Conservation (phyloP, 805 yeast species). For the Saccharomyces eubayanus region DNA sequence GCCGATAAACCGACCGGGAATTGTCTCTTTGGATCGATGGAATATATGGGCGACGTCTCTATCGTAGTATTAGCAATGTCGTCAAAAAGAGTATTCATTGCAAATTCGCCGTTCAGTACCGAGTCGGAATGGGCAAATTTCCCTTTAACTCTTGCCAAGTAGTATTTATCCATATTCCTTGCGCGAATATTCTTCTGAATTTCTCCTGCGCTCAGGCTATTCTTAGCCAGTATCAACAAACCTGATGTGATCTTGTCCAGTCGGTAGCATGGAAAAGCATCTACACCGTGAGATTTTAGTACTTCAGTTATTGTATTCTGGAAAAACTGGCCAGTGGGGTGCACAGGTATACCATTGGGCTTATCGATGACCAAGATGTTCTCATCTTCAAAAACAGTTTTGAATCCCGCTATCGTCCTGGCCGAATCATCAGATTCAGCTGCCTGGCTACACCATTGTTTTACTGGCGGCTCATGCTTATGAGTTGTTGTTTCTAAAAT, state of each 20-base stretch:
- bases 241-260: constrained; percentile 90
- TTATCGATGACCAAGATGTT: constrained; percentile 78
- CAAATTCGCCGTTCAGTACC: constrained; percentile 4
- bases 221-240: constrained; percentile 48
- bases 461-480: constrained; percentile 84
- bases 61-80: constrained; percentile 6
- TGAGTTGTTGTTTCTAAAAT: constrained; percentile 37
- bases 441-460: constrained; percentile 28
- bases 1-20: constrained; percentile 38
- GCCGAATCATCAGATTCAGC: constrained; percentile 7
- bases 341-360: constrained; percentile 91
- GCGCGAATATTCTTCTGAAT: constrained; percentile 50
- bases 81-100: constrained; percentile 26
- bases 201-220: constrained; percentile 46
- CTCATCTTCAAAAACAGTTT: constrained; percentile 63
- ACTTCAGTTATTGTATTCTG: constrained; percentile 67
- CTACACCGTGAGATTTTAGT: constrained; percentile 48
- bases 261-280: constrained; percentile 76
- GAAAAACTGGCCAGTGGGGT: constrained; percentile 82
- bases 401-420: constrained; percentile 36
- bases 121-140: constrained; percentile 47
- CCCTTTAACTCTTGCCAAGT: constrained; percentile 81
- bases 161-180: constrained; percentile 63
- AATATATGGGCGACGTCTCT: constrained; percentile 43
- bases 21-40: constrained; percentile 64